Evolutionary conservation across 352 stramenopile species (phyloP), one percentile per base, ranked within the genome.

Genomic region (Phytophthora rubi): DNA sequence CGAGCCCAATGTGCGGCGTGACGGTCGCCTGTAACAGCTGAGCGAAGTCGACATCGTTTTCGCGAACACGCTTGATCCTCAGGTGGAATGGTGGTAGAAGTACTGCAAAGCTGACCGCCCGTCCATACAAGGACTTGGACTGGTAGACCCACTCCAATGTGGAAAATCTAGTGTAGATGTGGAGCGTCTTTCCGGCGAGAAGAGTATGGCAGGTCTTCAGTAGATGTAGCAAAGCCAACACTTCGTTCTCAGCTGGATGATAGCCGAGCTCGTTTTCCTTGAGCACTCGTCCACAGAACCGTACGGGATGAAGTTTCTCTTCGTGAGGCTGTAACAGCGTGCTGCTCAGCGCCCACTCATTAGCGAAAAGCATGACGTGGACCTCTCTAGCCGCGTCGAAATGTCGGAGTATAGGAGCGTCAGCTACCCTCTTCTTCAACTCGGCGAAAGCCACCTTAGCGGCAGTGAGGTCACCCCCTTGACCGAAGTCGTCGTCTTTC

Each of bases 201-300:
- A 51, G 30, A 4, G 35, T 33, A 9, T 60, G 12, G 21, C 53
- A 49, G 1, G 33, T 18, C n/a, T 49, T 60, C 16, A 51, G 21
- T 16, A 60, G 16, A 5, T 51, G 35, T 4, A 51, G 18, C 18
- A 60, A 10, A 4, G 53, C 53, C 9, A 60, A 30, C 18, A 60
- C 33, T 37, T 60, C n/a, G 8, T 60, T 60, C 53, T 60, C 53
- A 16, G 53, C 53, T 21, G 33, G 15, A 12, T 51, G 53, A 35
- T 59, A 48, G n/a, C 32, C 30, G 32, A 51, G 3, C 18, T 60
- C 53, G 4, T 48, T 51, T 5, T 60, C 53, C 10, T 60, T 60
- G 35, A 60, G 9, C 28, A 60, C 33, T 13, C 53, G 53, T 4
- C 53, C 33, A 51, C 35, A 60, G 35, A 60, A 60, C 12, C 35